Base-by-base conservation (phyloP, 1,284 basidiomycete species). In the Flammula alnicola region DNA sequence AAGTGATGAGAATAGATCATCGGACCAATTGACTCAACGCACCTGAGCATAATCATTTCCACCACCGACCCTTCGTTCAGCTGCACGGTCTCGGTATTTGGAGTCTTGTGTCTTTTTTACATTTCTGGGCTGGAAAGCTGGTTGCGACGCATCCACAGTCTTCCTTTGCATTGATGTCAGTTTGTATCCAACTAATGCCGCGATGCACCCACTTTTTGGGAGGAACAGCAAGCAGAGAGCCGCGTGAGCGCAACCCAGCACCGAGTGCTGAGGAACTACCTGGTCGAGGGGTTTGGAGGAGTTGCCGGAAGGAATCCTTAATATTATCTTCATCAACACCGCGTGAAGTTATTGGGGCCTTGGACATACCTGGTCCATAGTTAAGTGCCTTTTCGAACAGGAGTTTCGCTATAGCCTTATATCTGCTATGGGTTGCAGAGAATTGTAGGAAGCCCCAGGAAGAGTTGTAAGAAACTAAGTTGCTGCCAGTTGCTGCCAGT, bases 41-140 rank as follows among this genome's bases (percentile, higher is more conserved):
- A 84, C 87, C 65, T 86, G 72, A 8, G 86, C 85, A 66, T 82
- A 89, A 56, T 91, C 88, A 56, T 83, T 83, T 16, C 74, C 80
- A 33, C 72, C 70, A 1, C 85, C 86, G 5, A 65, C 66, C 35
- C 89, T 73, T 40, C 88, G 75, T 62, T 91, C 88, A 7, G 80
- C 70, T 12, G 88, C 88, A 44, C 87, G 78, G 65, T 91, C 81
- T 25, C 87, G 78, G 59, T 90, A 91, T 51, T 71, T 76, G 7
- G 67, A 63, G 11, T 79, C 80, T 5, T 59, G 47, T 29, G 49
- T 41, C 55, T 86, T 86, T 70, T 86, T 89, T 36, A 91, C 73
- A 58, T 87, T 89, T 44, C 89, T 77, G 8, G 88, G 88, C 61
- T 90, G 89, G 70, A 91, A 91, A 0, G 78, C 75, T 19, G 85